Percentiles rank a stretch among this genome's conserved stretches.
Evolutionary conservation across 805 yeast species (phyloP).

Genomic region (Barnettozyma populi): DNA sequence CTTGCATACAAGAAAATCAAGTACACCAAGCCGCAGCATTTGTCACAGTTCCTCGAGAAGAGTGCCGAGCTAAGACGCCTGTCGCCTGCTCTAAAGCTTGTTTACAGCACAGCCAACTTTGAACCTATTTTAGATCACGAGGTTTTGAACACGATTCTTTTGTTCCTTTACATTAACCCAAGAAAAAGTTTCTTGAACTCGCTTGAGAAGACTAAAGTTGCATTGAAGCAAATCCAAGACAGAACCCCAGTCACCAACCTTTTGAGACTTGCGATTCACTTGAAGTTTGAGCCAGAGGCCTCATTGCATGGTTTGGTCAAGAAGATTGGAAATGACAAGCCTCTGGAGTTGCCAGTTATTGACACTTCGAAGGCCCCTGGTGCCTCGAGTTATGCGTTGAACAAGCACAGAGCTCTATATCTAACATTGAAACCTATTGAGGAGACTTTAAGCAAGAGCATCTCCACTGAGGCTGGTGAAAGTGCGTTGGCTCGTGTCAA

Average conservation of each 20-base stretch:
- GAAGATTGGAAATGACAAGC: background rate
- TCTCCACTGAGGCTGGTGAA: background rate
- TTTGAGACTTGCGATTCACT: slow-evolving; percentile 15
- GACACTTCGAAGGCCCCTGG: slow-evolving; percentile 10
- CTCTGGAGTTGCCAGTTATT: slow-evolving; percentile 10
- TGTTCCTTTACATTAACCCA: slow-evolving; percentile 21
- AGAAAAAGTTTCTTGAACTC: slow-evolving; percentile 12
- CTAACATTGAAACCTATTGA: slow-evolving; percentile 21
- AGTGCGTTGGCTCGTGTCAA: background rate
- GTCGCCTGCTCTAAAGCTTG: slow-evolving; percentile 19
- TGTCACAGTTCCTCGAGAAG: slow-evolving; percentile 18
- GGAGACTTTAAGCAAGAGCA: slow-evolving; percentile 9
- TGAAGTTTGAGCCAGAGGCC: slow-evolving; percentile 8
- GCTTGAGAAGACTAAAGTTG: slow-evolving; percentile 12
- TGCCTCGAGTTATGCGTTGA: slow-evolving; percentile 5
- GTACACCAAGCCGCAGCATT: slow-evolving; percentile 17
- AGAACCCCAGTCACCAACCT: slow-evolving; percentile 14
- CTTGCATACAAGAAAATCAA: slow-evolving; percentile 18
- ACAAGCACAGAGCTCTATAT: slow-evolving; percentile 19
- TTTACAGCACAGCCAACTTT: slow-evolving; percentile 15
- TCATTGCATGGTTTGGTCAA: slow-evolving; percentile 9
- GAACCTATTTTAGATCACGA: slow-evolving; percentile 8
- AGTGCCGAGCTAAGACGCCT: slow-evolving; percentile 19
- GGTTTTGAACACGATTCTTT: slow-evolving; percentile 19
- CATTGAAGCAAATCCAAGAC: slow-evolving; percentile 9